Base-by-base conservation (phyloP, 1,284 basidiomycete genomes). In the Cryptococcus sp. region DNA sequence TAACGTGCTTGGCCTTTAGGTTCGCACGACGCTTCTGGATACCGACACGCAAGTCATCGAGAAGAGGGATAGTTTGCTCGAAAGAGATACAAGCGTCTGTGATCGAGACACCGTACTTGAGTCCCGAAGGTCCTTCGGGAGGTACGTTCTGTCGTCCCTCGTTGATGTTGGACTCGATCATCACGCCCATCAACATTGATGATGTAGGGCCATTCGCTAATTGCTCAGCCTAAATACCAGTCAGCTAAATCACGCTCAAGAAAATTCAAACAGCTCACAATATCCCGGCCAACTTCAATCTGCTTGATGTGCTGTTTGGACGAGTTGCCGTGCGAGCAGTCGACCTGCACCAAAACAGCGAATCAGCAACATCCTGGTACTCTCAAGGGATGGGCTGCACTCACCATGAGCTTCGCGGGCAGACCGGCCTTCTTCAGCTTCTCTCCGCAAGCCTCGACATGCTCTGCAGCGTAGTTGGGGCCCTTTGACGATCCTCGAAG, bases 101-200 rank as follows among this genome's bases (percentile, higher is more conserved):
- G 53, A 75, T 67, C 17, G 68, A 67, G 4, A 91, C 88, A 47
- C 94, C 93, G 76, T 94, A 94, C 71, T 86, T 88, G 59, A 96
- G 80, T 3, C 85, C 89, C 5, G 83, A 79, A 1, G 88, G 87
- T 2, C 93, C 93, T 41, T 85, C 84, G 1, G 85, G 72, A 7
- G 92, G 88, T 58, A 96, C 89, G 67, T 91, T 87, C 78, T 97
- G 93, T 64, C 73, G 74, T 62, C 81, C 82, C 67, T 93, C 94
- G 48, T 90, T 84, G 57, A 98, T 83, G 78, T 99, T 95, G 49
- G 89, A 91, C 79, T 99, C 96, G 62, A 98, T 84, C 96, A 99
- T 99, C 60, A 96, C 93, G 58, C 95, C 95, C 84, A 96, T 89
- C 66, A 99, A 92, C 72, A 85, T 84, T 22, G 82, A 74, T 1